Evolutionary conservation across 225 moss, liverwort and hornwort species (phyloP).

Genomic region (Rhytidiadelphus loreus): DNA sequence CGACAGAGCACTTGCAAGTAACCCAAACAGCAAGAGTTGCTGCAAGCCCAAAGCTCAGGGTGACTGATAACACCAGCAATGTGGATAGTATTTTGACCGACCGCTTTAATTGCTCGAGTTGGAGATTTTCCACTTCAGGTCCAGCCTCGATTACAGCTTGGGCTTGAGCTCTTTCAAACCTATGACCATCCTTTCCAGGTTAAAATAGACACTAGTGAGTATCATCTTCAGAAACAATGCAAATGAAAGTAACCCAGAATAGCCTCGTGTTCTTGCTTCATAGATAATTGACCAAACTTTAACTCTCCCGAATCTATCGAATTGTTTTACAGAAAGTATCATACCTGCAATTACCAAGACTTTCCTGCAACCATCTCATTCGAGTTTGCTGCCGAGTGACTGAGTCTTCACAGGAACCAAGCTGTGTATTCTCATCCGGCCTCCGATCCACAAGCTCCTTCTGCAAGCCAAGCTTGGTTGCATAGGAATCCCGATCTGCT

Average conservation of each 20-base stretch:
- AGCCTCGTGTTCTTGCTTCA: not conserved
- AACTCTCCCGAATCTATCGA: not conserved
- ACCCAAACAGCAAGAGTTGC: slow-evolving; percentile 33
- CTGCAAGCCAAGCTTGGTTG: slow-evolving; percentile 1
- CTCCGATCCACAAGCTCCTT: not conserved
- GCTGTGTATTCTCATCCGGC: not conserved
- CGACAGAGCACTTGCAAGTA: slow-evolving; percentile 14
- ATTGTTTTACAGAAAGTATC: not conserved
- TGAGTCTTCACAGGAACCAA: slow-evolving; percentile 4
- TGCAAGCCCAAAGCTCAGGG: slow-evolving; percentile 31
- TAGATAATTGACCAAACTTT: not conserved
- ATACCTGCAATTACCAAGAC: slow-evolving; percentile 36
- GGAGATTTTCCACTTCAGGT: slow-evolving; percentile 13
- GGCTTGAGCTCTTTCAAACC: slow-evolving; percentile 36
- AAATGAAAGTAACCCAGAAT: not conserved
- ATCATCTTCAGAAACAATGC: not conserved
- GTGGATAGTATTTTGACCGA: slow-evolving; percentile 20
- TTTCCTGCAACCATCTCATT: slow-evolving; percentile 27
- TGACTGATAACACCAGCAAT: slow-evolving; percentile 27
- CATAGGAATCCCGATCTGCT: slow-evolving; percentile 9
- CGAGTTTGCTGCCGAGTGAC: slow-evolving; percentile 13
- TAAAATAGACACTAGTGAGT: slow-evolving; percentile 6
- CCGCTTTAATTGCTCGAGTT: slow-evolving; percentile 20
- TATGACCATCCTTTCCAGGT: slow-evolving; percentile 29
- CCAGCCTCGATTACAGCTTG: slow-evolving; percentile 15